These are phyloP conservation scores for Heliamphora exappendiculata DNA, from an alignment of 148 eudicot species.

Conservation along the genomic window DNA sequence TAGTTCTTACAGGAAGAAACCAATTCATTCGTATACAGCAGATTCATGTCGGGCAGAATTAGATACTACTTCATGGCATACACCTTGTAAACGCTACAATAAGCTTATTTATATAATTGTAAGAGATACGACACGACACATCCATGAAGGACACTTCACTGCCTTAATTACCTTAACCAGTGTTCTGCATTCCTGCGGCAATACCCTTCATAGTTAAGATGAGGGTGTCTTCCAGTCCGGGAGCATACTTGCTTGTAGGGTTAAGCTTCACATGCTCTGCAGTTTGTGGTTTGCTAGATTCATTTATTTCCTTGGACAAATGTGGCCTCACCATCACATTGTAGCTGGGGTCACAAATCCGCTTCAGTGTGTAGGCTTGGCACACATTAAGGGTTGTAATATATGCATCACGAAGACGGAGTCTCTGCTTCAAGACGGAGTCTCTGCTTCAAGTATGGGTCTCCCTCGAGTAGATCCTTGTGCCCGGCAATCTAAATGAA, in stretches of 20 bases:
- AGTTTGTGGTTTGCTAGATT: conserved; percentile 49
- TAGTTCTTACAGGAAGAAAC: too few relatives aligned
- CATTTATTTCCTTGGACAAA: conserved; percentile 59
- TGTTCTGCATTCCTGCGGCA: conserved; percentile 95
- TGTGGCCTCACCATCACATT: conserved; percentile 67
- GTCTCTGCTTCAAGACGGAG: conserved; percentile 74
- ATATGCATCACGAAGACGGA: conserved; percentile 75
- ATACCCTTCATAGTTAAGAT: conserved; percentile 96
- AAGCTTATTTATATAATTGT: neutral
- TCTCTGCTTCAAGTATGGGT: conserved; percentile 83
- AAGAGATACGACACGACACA: too few relatives aligned
- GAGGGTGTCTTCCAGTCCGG: conserved; percentile 89
- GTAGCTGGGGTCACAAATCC: conserved; percentile 73
- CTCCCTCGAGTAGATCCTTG: conserved; percentile 74
- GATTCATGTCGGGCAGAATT: neutral
- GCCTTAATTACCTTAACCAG: conserved; percentile 34
- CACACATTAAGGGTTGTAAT: conserved; percentile 68
- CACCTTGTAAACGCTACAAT: neutral
- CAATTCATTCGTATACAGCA: too few relatives aligned
- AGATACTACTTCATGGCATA: neutral
- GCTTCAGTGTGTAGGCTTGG: conserved; percentile 78
- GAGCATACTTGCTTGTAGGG: conserved; percentile 85
- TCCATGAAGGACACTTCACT: neutral
- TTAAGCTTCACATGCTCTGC: conserved; percentile 85
- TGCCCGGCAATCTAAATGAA: conserved; percentile 70